Evolutionary conservation across 345 rosid genomes (phyloP).

Genomic region (Anacardium occidentale): DNA sequence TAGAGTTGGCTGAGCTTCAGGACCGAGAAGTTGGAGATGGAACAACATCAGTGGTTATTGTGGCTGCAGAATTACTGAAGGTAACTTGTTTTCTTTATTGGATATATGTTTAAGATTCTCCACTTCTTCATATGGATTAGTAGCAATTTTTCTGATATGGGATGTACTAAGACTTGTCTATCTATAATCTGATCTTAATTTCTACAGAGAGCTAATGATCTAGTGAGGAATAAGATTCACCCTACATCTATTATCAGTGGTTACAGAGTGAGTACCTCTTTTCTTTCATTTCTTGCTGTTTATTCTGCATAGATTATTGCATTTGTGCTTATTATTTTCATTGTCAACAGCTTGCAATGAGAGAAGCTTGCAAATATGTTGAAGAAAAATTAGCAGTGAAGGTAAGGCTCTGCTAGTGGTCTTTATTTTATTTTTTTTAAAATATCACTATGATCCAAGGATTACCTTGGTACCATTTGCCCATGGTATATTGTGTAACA

Average conservation of each 20-base stretch:
- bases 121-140: not conserved
- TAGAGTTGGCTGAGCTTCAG: conserved; percentile 97
- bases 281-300: not conserved
- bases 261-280: conserved; percentile 57
- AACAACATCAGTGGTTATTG: conserved; percentile 91
- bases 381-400: conserved; percentile 86
- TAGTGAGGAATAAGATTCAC: conserved; percentile 95
- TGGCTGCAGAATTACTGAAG: conserved; percentile 88
- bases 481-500: not conserved
- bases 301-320: not conserved
- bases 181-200: conserved; percentile 12
- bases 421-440: not conserved
- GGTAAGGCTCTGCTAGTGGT: conserved; percentile 37
- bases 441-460: not conserved
- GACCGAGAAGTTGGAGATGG: conserved; percentile 98
- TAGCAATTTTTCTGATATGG: not conserved
- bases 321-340: conserved; percentile 11
- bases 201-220: conserved; percentile 88
- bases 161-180: conserved; percentile 7
- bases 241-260: conserved; percentile 98
- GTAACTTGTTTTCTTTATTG: conserved; percentile 25
- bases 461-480: not conserved
- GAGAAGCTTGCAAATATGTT: conserved; percentile 91
- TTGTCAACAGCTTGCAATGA: conserved; percentile 83
- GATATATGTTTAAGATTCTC: not conserved